Conservation (phyloP, 345 rosid species). For the Corchorus olitorius region DNA sequence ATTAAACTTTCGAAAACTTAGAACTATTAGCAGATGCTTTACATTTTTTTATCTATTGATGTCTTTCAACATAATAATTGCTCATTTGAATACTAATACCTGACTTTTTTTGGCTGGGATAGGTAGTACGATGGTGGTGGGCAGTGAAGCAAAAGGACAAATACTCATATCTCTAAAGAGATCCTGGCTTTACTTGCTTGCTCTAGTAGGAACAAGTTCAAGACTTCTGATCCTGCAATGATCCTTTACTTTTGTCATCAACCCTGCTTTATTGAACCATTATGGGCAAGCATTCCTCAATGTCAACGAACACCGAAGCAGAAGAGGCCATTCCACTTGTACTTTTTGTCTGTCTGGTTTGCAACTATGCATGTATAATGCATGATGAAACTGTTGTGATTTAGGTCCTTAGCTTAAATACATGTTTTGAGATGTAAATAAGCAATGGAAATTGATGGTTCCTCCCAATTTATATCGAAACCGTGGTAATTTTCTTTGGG, state of each 20-base stretch:
- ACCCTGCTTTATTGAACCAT: background rate
- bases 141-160: background rate
- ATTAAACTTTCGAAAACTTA: no score
- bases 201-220: background rate
- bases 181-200: background rate
- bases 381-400: no score
- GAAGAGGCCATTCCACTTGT: background rate
- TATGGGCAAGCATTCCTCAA: background rate
- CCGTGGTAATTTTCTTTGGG: background rate
- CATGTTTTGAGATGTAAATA: no score
- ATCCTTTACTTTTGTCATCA: background rate
- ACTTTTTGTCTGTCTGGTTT: background rate
- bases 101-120: background rate
- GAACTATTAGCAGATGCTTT: no score
- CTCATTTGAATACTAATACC: no score
- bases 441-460: background rate
- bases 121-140: background rate
- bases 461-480: background rate
- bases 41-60: no score
- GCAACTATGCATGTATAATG: background rate
- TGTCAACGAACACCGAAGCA: background rate
- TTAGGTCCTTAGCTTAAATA: no score
- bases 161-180: background rate
- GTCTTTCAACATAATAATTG: no score
- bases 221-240: constrained; percentile 3